Conservation (phyloP, 2,329 filamentous ascomycete genomes). For the Diaporthe eres region DNA sequence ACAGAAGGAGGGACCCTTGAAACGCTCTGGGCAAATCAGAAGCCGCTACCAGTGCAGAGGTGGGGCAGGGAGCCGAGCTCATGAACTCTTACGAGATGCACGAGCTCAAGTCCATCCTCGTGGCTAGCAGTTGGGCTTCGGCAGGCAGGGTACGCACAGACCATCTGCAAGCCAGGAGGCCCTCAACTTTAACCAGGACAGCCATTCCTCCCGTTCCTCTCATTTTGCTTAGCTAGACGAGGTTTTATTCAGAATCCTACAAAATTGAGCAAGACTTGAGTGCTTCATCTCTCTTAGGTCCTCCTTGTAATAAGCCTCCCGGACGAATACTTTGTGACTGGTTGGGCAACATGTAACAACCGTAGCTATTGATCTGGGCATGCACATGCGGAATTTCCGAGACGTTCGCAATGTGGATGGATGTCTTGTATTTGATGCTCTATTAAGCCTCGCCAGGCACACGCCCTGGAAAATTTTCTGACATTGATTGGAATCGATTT, state of each 20-base stretch:
- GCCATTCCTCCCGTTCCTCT: not conserved
- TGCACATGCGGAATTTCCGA: not conserved
- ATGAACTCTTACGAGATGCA: not conserved
- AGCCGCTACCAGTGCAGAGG: not conserved
- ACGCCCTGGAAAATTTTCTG: no score
- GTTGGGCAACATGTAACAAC: no score
- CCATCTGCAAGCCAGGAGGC: not conserved
- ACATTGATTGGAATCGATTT: no score
- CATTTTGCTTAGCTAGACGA: not conserved
- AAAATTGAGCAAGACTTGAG: not conserved
- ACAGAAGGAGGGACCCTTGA: conserved; percentile 38
- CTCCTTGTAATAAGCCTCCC: not conserved
- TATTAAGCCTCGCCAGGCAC: no score
- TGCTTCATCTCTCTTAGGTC: not conserved
- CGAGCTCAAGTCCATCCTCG: no score
- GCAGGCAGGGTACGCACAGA: not conserved
- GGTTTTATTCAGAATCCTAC: not conserved
- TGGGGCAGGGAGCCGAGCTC: conserved; percentile 1
- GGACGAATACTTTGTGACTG: no score
- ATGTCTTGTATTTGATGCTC: no score
- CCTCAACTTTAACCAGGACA: not conserved
- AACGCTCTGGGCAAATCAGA: not conserved
- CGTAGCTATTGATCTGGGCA: not conserved
- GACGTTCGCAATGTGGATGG: not conserved
- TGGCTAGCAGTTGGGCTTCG: no score